phyloP scores from a whole-genome alignment of 352 stramenopile genomes.

The Peronosclerospora sorghi region DNA sequence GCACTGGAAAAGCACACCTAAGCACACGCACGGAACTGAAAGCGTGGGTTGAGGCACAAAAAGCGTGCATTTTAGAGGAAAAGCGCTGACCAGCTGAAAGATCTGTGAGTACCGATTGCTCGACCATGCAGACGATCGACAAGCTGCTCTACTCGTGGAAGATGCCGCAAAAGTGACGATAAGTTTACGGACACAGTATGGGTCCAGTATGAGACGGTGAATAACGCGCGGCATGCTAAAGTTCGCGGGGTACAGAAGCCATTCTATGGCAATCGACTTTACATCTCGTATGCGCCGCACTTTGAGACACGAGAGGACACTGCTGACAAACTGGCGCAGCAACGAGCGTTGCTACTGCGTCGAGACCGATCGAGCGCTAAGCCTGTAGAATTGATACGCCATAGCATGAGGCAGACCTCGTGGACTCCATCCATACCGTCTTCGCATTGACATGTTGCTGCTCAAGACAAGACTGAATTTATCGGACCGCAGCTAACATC shows the following conservation, averaged over 20 bases:
- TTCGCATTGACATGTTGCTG: constrained; percentile 1
- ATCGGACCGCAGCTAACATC: constrained; percentile 36
- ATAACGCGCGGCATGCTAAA: constrained; percentile 69
- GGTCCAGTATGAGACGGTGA: constrained; percentile 67
- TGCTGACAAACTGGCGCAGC: constrained; percentile 41
- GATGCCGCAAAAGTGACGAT: constrained; percentile 4
- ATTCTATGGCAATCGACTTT: constrained; percentile 51
- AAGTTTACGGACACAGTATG: constrained; percentile 55
- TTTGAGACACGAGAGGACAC: constrained; percentile 51
- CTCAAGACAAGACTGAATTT: constrained; percentile 15
- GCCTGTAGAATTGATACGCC: neutral
- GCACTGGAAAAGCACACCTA: too few relatives aligned
- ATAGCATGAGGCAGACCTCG: neutral
- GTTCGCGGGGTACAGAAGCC: constrained; percentile 38
- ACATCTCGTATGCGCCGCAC: constrained; percentile 54
- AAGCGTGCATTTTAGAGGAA: too few relatives aligned
- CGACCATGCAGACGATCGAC: constrained; percentile 35
- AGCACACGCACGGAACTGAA: too few relatives aligned
- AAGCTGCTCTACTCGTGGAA: constrained; percentile 15
- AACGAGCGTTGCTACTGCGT: constrained; percentile 40
- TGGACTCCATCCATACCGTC: constrained; percentile 6
- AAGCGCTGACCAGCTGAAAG: too few relatives aligned
- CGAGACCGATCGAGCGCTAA: constrained; percentile 10
- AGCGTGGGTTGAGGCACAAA: too few relatives aligned
- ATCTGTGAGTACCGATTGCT: constrained; percentile 40